Evolutionary conservation across 1,284 basidiomycete species (phyloP), one percentile per base, ranked within the genome.

Genomic region (Cryptococcus amylolentus): DNA sequence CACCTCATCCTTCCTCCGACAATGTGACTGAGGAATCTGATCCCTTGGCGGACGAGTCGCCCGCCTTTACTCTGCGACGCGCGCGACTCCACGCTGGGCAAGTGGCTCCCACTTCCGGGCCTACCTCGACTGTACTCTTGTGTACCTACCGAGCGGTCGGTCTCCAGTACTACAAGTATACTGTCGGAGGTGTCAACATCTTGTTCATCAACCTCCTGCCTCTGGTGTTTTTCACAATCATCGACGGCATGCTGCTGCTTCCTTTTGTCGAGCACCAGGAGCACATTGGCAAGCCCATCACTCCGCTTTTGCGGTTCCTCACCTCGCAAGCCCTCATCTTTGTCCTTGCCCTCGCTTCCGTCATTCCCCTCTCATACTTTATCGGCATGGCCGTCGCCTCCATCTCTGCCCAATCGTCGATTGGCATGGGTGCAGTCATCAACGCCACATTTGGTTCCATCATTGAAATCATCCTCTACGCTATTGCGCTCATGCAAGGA

Each of bases 381-480:
- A 98, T 99, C 70, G 96, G 96, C 23, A 98, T 98, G 96, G 96
- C 96, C 2, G 96, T 99, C 55, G 96, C 96, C 0, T 94, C 91
- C 50, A 98, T 99, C 72, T 93, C 90, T 23, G 95, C 96, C 0
- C 96, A 98, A 74, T 95, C 91, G 0, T 93, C 89, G 14, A 99
- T 99, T 63, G 96, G 96, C 13, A 98, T 98, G 93, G 96, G 96
- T 61, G 96, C 96, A 0, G 95, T 98, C 66, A 98, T 99, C 81
- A 99, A 99, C 76, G 96, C 96, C 0, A 96, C 93, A 0, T 99
- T 99, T 69, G 96, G 96, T 74, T 95, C 91, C 10, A 88, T 98
- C 71, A 94, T 99, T 74, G 96, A 99, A 77, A 91, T 99, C 67
- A 84, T 99, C 65, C 83, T 99, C 1, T 99, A 99, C 73, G 80